Evolutionary conservation across 768 basidiomycete species (phyloP).

Genomic region (Kwoniella botswanensis): DNA sequence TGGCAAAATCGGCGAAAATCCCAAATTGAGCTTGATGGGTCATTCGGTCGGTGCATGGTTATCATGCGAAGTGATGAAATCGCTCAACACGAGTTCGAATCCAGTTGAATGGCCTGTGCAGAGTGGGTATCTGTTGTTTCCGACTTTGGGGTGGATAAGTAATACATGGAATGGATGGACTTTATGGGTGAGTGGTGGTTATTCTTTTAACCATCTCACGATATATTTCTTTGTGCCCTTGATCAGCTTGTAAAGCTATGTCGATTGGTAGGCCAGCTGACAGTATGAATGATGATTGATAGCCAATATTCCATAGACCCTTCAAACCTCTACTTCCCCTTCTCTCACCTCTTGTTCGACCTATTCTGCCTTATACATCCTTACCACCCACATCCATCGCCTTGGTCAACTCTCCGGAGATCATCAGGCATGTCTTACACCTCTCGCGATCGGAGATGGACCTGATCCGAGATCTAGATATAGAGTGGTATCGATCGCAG

Average conservation of each 20-base stretch:
- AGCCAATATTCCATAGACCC: constrained; percentile 61
- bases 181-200: constrained; percentile 63
- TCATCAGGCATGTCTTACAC: constrained; percentile 65
- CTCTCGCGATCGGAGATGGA: constrained; percentile 76
- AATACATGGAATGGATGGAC: constrained; percentile 69
- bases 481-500: constrained; percentile 58
- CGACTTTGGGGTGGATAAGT: constrained; percentile 70
- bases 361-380: constrained; percentile 61
- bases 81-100: constrained; percentile 7
- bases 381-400: constrained; percentile 55
- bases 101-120: constrained; percentile 47
- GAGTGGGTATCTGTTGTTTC: constrained; percentile 70
- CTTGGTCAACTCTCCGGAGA: constrained; percentile 64
- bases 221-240: no score
- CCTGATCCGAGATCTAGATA: constrained; percentile 65
- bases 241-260: no score
- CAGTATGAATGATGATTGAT: constrained; percentile 58
- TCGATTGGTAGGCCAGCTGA: background rate
- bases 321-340: constrained; percentile 60
- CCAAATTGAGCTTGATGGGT: constrained; percentile 48
- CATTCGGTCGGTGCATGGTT: constrained; percentile 81
- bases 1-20: background rate
- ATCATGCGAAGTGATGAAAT: constrained; percentile 63
- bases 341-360: constrained; percentile 62
- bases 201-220: background rate